Base-by-base conservation (phyloP, 192 early-diverging fungal genomes). In the Dissophora ornata region DNA sequence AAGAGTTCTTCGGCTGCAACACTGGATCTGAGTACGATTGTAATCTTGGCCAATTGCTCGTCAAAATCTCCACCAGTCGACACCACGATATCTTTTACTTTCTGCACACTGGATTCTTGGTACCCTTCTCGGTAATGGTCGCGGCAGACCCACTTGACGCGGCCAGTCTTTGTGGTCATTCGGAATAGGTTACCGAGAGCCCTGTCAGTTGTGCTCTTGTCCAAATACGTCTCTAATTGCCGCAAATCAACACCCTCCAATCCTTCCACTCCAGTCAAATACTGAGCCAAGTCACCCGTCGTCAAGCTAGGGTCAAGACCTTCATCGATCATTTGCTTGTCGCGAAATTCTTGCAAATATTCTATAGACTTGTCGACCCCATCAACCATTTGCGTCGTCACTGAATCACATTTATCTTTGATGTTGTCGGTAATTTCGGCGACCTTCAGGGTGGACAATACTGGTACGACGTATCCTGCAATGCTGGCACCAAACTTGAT, bases 171-270 rank as follows among this genome's bases (percentile, higher is more conserved):
- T 15, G 55, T 57, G 2, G 12, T 42, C 33, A 26, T 42, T 57
- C 55, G 33, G 22, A 40, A 57, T 8, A 57, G 55, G 21, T 57
- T 57, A 5, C 55, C 55, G 2, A 57, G 25, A 21, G 40, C n/a
- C 18, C 40, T 57, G n/a, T 41, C 36, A 8, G n/a, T 36, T 8
- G n/a, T 19, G 5, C 11, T 24, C 2, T 15, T 41, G 34, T 41
- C 11, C 21, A 57, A 26, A 22, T 22, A 57, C 4, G 55, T 19
- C 9, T 36, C 36, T 0, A 57, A 28, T 22, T 57, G 33, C 10
- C 55, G 55, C 12, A 57, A n/a, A 2, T 57, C 55, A 4, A 42
- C 55, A 25, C 55, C 55, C 22, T 59, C 57, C 16, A 59, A 6
- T 4, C 55, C 55, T 34, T 57, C 55, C 13, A 40, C 55, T 15